Conservation (phyloP, 2,329 filamentous ascomycete genomes). For the Botrytis cinerea region DNA sequence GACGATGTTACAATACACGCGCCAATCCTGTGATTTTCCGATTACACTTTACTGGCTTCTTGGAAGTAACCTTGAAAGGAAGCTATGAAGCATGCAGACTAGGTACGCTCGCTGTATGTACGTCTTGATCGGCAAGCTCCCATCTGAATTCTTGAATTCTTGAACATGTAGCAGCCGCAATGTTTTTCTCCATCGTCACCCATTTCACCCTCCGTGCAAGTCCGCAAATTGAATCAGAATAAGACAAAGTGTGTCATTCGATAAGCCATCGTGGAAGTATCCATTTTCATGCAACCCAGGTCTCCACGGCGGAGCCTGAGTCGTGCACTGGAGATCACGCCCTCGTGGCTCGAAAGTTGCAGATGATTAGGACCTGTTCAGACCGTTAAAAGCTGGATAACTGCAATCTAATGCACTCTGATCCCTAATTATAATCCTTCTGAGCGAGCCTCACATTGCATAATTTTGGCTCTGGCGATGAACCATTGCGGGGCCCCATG, state of each 20-base stretch:
- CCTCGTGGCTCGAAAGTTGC: constrained; percentile 2
- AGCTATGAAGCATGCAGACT: background rate
- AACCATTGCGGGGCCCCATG: constrained; percentile 14
- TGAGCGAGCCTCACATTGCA: background rate
- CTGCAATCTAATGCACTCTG: constrained; percentile 7
- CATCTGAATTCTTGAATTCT: background rate
- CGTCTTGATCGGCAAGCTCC: background rate
- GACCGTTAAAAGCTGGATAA: background rate
- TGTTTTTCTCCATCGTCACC: background rate
- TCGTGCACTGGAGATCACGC: constrained; percentile 14
- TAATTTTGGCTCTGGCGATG: background rate
- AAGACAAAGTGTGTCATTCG: background rate
- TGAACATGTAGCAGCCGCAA: background rate
- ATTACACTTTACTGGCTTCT: background rate
- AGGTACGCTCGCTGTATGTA: no score
- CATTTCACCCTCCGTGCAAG: background rate
- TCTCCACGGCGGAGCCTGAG: constrained; percentile 10
- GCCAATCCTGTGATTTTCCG: constrained; percentile 15
- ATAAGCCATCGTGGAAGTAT: constrained; percentile 3
- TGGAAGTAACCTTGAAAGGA: constrained; percentile 9
- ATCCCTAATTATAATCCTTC: background rate
- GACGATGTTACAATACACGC: background rate
- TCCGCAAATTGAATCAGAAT: background rate
- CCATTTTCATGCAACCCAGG: constrained; percentile 14
- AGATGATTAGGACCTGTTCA: background rate